A percentile compares a stretch with the other conserved stretches of the same genome.
These are phyloP conservation scores for Ceriops tagal DNA, from an alignment of 345 rosid genomes.

Conservation along the genomic window DNA sequence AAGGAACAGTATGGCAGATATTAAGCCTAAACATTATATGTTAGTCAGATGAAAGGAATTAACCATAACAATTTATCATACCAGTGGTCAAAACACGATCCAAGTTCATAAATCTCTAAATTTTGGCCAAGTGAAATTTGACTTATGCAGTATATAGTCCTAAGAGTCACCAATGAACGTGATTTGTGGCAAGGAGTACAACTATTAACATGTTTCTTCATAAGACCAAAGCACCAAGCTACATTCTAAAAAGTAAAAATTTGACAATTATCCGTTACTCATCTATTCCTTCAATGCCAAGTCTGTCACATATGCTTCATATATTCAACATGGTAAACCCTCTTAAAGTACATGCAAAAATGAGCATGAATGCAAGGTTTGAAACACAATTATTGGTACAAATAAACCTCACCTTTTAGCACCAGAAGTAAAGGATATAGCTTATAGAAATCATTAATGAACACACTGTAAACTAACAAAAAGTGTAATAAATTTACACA, in stretches of 20 bases:
- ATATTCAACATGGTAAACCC: not conserved
- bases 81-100: not conserved
- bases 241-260: too few species aligned
- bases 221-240: too few species aligned
- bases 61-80: not conserved
- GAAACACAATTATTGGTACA: not conserved
- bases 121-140: too few species aligned
- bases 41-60: not conserved
- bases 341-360: not conserved
- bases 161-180: not conserved
- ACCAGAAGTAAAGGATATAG: not conserved
- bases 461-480: not conserved
- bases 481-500: not conserved
- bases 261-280: too few species aligned
- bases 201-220: too few species aligned
- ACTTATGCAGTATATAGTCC: not conserved
- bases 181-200: not conserved
- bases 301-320: not conserved
- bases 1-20: too few species aligned
- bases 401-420: not conserved
- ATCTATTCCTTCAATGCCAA: not conserved
- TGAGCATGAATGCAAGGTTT: too few species aligned
- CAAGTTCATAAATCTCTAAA: not conserved
- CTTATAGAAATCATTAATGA: not conserved
- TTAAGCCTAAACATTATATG: not conserved